Percentiles rank a stretch among this genome's conserved stretches.
Evolutionary conservation across 345 rosid genomes (phyloP).

Genomic region (Eucalyptus decipiens): DNA sequence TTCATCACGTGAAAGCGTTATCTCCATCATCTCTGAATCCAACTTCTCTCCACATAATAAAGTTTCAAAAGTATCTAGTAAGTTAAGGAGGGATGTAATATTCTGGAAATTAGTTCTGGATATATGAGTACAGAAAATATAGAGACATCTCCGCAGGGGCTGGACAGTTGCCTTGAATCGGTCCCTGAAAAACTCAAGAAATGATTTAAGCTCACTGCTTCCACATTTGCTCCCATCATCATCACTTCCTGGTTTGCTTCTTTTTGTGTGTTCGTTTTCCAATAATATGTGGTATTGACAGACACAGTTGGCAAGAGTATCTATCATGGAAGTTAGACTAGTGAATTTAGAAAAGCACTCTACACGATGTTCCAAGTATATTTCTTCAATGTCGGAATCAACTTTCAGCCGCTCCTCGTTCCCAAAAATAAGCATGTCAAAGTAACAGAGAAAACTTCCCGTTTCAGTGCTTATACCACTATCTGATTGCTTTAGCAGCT

Average conservation of each 20-base stretch:
- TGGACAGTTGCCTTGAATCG: background rate
- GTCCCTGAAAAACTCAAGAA: slow-evolving; percentile 7
- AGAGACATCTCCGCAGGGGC: slow-evolving; percentile 5
- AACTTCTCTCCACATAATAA: background rate
- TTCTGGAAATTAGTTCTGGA: slow-evolving; percentile 1
- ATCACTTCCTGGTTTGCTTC: background rate
- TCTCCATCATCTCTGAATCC: slow-evolving; percentile 3
- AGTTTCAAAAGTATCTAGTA: slow-evolving; percentile 7
- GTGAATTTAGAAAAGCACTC: slow-evolving; percentile 2
- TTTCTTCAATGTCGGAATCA: slow-evolving; percentile 3
- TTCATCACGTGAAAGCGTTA: background rate
- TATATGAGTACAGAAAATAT: slow-evolving; percentile 11
- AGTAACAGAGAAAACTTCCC: background rate
- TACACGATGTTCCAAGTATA: slow-evolving; percentile 29
- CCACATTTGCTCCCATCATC: background rate
- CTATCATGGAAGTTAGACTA: slow-evolving; percentile 7
- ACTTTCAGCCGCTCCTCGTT: slow-evolving; percentile 19
- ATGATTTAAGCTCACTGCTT: background rate
- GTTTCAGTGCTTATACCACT: background rate
- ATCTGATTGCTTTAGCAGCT: slow-evolving; percentile 7
- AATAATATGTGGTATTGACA: background rate
- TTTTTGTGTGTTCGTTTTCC: slow-evolving; percentile 2
- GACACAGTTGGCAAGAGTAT: slow-evolving; percentile 11
- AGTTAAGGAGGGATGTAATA: background rate
- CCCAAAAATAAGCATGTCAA: slow-evolving; percentile 30